Evolutionary conservation across 2,329 filamentous ascomycete species (phyloP), one percentile per base, ranked within the genome.

Genomic region (Claviceps humidiphila): DNA sequence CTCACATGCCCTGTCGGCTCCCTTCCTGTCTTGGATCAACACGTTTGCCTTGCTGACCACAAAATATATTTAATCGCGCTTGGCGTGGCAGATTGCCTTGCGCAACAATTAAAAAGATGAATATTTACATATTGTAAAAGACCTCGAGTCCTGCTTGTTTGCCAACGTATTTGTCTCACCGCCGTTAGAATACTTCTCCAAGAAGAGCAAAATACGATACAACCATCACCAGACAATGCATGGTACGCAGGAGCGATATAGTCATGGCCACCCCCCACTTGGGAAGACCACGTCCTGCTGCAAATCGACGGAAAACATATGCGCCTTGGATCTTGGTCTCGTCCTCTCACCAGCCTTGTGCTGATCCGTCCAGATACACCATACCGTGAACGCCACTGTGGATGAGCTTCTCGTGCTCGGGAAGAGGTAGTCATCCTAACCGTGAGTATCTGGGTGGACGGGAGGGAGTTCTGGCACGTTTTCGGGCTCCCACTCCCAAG

Each of bases 401-500:
- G 57, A 54, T 59, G 62, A 65, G 63, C 61, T 61, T 64, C 64
- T 63, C 60, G 60, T 63, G 63, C 64, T 64, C 63, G 55, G 64
- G 66, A 68, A 66, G n/a, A n/a, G n/a, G 66, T 66, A 63, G 67
- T 67, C 68, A 69, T 69, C 68, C 68, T 70, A 70, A 68, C 69
- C 74, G 66, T 80, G 76, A 61, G 74, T 68, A 56, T 71, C 73
- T 57, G 68, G 66, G 63, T 75, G 68, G 58, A 79, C 68, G 54
- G 60, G 60, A 59, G 66, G 67, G 60, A 68, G 62, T 54, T 61
- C 51, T 53, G 66, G 64, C 53, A 68, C 62, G 58, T 62, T 64
- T 53, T 70, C 71, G 42, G 74, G 72, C 63, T 81, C 77, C 76
- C 80, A 88, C 65, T 89, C 83, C 87, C 86, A 91, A 51, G 82